Evolutionary conservation across 495 filamentous ascomycete genomes (phyloP), one percentile per base, ranked within the genome.

Genomic region (Aspergillus coremiiformis): DNA sequence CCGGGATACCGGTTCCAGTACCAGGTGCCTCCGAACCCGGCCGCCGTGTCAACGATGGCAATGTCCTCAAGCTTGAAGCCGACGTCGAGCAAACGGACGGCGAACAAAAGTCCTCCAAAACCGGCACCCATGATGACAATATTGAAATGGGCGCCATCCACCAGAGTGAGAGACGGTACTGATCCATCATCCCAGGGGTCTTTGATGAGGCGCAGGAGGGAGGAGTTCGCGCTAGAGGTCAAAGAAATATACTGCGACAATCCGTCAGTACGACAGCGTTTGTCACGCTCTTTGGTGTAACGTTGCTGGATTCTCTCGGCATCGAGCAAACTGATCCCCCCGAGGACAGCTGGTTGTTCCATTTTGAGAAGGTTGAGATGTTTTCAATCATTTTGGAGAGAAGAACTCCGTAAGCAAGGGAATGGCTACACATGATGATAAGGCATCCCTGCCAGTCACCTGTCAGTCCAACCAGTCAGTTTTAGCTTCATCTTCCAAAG

Each of bases 1-100:
- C 70, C 70, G 0, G 70, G 70, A 23, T 70, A 71, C 17, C 56
- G 58, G 41, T 73, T 70, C 67, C 64, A 71, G 57, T 72, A 73
- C 78, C 74, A 80, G 10, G 75, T 77, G 0, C 79, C 79, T 1
- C 79, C 79, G 39, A 78, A 68, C 3, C 67, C 73, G 23, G 63
- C 64, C 1, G 71, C 78, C n/a, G 66, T 57, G 53, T 83, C 79
- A 43, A 78, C 57, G 5, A 79, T 58, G 1, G 66, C 64, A n/a
- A 84, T 69, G 19, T 82, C 75, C 1, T 75, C 60, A 0, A 46
- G 17, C 0, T 6, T 30, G 12, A 42, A 56, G 29, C 14, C 33
- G 5, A 27, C 57, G 0, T 53, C 21, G 17, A 59, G 22, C 19
- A 59, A 42, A 1, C 57, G 52, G 0, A 53, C 45, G 2, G 57